Conservation (phyloP, 2,329 filamentous ascomycete species). For the Metarhizium humberi region DNA sequence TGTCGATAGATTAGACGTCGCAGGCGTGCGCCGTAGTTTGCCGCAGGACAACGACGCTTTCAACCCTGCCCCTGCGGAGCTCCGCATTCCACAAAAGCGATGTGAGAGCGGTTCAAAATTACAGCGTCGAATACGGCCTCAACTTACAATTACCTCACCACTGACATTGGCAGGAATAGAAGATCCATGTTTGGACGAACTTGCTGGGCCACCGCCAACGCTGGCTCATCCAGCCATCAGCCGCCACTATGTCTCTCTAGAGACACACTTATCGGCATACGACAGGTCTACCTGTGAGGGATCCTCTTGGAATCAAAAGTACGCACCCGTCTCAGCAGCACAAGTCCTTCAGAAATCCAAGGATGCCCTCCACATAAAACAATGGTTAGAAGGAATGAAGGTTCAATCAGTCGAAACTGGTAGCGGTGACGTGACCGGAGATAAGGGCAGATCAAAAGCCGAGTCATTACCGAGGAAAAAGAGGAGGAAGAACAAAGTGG, state of each 20-base stretch:
- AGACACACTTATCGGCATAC: slow-evolving; percentile 62
- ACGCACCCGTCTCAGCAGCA: slow-evolving; percentile 58
- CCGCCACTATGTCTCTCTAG: slow-evolving; percentile 50
- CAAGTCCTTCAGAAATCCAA: slow-evolving; percentile 68
- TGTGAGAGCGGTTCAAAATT: slow-evolving; percentile 50
- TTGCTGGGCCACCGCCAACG: slow-evolving; percentile 12
- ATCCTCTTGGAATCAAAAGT: slow-evolving; percentile 72
- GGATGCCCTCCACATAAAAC: slow-evolving; percentile 61
- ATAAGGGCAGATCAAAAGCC: slow-evolving; percentile 18
- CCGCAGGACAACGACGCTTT: slow-evolving; percentile 28
- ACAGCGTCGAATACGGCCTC: slow-evolving; percentile 35
- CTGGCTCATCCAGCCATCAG: slow-evolving; percentile 48
- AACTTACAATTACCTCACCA: slow-evolving; percentile 29
- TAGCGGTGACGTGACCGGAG: slow-evolving; percentile 21
- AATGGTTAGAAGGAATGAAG: slow-evolving; percentile 72
- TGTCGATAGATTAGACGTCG: slow-evolving; percentile 16
- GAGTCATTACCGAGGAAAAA: slow-evolving; percentile 43
- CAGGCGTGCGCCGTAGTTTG: slow-evolving; percentile 17
- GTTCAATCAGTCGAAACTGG: slow-evolving; percentile 68
- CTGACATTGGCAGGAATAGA: slow-evolving; percentile 6
- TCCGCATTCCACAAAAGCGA: slow-evolving; percentile 45
- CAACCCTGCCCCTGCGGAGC: slow-evolving; percentile 32
- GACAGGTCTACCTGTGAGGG: slow-evolving; percentile 70
- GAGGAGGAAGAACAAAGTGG: slow-evolving; percentile 63
- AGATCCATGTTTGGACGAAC: slow-evolving; percentile 26